Evolutionary conservation across 2,329 filamentous ascomycete species (phyloP).

Genomic region (Colletotrichum sp.): DNA sequence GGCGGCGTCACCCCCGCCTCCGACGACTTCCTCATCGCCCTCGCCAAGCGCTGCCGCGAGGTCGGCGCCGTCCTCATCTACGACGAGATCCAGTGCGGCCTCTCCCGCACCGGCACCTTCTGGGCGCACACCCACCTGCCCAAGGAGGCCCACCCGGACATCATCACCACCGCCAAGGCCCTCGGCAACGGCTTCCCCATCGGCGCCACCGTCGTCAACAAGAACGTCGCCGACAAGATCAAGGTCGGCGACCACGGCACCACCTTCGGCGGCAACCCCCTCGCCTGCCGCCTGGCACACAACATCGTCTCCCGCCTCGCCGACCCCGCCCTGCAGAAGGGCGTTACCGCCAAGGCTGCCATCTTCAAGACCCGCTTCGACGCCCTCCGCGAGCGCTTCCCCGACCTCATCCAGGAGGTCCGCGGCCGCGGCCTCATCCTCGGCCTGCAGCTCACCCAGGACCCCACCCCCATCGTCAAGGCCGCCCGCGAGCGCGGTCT

Average conservation of each 20-base stretch:
- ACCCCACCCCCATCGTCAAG: conserved; percentile 77
- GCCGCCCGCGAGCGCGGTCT: conserved; percentile 88
- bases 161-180: conserved; percentile 93
- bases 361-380: conserved; percentile 55
- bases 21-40: conserved; percentile 80
- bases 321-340: conserved; percentile 70
- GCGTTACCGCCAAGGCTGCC: conserved; percentile 69
- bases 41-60: conserved; percentile 84
- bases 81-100: conserved; percentile 96
- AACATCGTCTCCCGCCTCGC: conserved; percentile 82
- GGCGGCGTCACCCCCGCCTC: conserved; percentile 87
- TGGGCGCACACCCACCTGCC: conserved; percentile 87
- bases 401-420: conserved; percentile 76
- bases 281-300: conserved; percentile 84
- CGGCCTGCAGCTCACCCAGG: conserved; percentile 80
- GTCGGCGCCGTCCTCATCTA: conserved; percentile 91
- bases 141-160: conserved; percentile 85
- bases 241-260: conserved; percentile 84
- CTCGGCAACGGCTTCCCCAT: conserved; percentile 97
- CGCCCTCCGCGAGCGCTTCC: conserved; percentile 55
- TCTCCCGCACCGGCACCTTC: conserved; percentile 83
- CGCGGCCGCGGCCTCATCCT: conserved; percentile 86
- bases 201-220: conserved; percentile 66
- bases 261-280: conserved; percentile 91
- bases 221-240: conserved; percentile 46